These are phyloP conservation scores for Cladosporium sp. DNA, from an alignment of 2,329 filamentous ascomycete species.

Conservation along the genomic window DNA sequence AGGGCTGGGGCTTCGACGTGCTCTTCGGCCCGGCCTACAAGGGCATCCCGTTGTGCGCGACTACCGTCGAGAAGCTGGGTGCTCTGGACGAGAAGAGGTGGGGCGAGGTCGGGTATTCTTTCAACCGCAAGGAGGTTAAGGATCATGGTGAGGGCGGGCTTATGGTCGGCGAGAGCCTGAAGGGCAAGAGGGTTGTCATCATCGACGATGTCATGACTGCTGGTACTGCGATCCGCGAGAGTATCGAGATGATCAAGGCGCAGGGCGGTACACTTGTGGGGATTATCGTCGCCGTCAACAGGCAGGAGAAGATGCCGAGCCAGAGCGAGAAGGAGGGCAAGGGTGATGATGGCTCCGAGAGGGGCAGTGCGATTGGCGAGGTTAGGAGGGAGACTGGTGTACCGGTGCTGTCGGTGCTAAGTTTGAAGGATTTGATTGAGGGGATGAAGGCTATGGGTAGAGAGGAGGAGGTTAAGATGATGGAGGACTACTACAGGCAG, in stretches of 20 bases:
- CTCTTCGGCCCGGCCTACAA: slow-evolving; percentile 96
- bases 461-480: slow-evolving; percentile 52
- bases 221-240: slow-evolving; percentile 89
- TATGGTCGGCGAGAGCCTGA: slow-evolving; percentile 84
- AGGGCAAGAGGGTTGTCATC: slow-evolving; percentile 82
- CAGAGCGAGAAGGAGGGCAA: slow-evolving; percentile 41
- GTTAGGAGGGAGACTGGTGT: slow-evolving; percentile 80
- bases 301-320: slow-evolving; percentile 76
- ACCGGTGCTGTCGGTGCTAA: slow-evolving; percentile 80
- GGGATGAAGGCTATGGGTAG: slow-evolving; percentile 46
- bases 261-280: slow-evolving; percentile 84
- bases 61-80: slow-evolving; percentile 73
- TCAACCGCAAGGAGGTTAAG: slow-evolving; percentile 96
- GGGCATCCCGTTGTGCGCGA: slow-evolving; percentile 85
- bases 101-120: slow-evolving; percentile 74
- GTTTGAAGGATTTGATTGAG: slow-evolving; percentile 72
- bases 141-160: slow-evolving; percentile 92
- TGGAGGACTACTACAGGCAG: slow-evolving; percentile 68
- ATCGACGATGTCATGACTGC: slow-evolving; percentile 97
- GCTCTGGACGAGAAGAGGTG: slow-evolving; percentile 67
- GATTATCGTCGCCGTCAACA: slow-evolving; percentile 84
- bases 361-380: slow-evolving; percentile 81
- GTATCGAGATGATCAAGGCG: slow-evolving; percentile 81
- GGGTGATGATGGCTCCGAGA: slow-evolving; percentile 65
- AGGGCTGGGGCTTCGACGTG: slow-evolving; percentile 69